Evolutionary conservation across 2,329 filamentous ascomycete species (phyloP).

Genomic region (Aspergillus neotritici): DNA sequence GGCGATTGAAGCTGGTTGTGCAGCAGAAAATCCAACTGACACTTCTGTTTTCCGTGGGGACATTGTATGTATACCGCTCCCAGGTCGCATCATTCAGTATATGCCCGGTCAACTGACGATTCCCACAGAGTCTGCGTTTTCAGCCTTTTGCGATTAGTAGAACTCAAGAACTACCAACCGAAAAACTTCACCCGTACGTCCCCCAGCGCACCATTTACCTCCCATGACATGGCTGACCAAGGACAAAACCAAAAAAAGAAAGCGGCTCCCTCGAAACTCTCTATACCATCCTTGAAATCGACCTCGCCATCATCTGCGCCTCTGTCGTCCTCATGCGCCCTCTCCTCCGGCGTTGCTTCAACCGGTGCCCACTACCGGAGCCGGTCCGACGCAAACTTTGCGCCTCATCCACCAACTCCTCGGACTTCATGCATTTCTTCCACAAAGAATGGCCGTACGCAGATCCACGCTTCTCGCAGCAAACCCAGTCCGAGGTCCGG

Average conservation of each 20-base stretch:
- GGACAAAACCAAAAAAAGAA: neutral
- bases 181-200: neutral
- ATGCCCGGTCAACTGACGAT: neutral
- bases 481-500: neutral
- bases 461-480: too few relatives aligned
- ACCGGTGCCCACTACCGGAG: too few relatives aligned
- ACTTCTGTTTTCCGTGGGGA: constrained; percentile 11
- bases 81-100: too few relatives aligned
- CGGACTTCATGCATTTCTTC: too few relatives aligned
- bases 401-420: too few relatives aligned
- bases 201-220: too few relatives aligned
- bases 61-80: constrained; percentile 3
- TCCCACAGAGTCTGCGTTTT: constrained; percentile 4
- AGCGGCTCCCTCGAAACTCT: constrained; percentile 1
- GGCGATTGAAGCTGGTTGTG: constrained; percentile 1
- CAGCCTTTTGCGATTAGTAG: constrained; percentile 2
- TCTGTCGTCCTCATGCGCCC: constrained; percentile 2
- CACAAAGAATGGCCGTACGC: too few relatives aligned
- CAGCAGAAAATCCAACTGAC: constrained; percentile 3
- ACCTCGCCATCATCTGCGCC: constrained; percentile 4
- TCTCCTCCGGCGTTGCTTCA: too few relatives aligned
- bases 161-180: constrained; percentile 1
- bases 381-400: too few relatives aligned
- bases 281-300: constrained; percentile 1
- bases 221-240: neutral